Evolutionary conservation across 345 rosid species (phyloP), one percentile per base, ranked within the genome.

Genomic region (Balakata baccata): DNA sequence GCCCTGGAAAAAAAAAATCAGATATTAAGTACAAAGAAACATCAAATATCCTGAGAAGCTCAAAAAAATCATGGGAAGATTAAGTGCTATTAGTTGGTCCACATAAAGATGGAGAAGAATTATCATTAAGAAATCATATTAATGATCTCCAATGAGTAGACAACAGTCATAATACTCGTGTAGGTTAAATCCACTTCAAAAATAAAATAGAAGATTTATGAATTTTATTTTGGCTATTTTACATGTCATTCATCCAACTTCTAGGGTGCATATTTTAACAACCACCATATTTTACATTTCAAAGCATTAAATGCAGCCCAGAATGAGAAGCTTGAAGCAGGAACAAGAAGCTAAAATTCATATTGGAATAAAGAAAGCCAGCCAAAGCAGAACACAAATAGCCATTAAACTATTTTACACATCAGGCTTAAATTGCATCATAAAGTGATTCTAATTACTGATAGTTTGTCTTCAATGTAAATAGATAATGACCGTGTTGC

Each of bases 1-100:
- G 60, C 82, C 90, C 99, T 96, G 98, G 86, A 84, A 74, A 38
- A 16, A 68, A 9, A 52, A 0, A 61, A 77, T 1, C 7, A n/a
- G 22, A 1, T n/a, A 7, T 10, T 62, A 18, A 57, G 38, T 12
- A 22, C 20, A 20, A 11, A 18, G 4, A 37, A 49, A 38, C 45
- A 11, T 18, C 23, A 20, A 54, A 54, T 17, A 18, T 54, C 59
- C 59, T 17, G 20, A 54, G 59, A 43, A 43, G 47, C 47, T 1
- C 20, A 13, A 16, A 13, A 16, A 53, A 18, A 50, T 9, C 11
- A 50, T 8, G 34, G 53, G 53, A 50, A 3, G 14, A 16, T 13
- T 10, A 8, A 50, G 53, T 2, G 53, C 53, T 8, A 10, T 9
- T 50, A 63, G 12, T 18, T 37, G 66, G 11, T 20, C 20, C 18